Base-by-base conservation (phyloP, 1,139 yeast species). In the Saccharomycopsis hybrid region DNA sequence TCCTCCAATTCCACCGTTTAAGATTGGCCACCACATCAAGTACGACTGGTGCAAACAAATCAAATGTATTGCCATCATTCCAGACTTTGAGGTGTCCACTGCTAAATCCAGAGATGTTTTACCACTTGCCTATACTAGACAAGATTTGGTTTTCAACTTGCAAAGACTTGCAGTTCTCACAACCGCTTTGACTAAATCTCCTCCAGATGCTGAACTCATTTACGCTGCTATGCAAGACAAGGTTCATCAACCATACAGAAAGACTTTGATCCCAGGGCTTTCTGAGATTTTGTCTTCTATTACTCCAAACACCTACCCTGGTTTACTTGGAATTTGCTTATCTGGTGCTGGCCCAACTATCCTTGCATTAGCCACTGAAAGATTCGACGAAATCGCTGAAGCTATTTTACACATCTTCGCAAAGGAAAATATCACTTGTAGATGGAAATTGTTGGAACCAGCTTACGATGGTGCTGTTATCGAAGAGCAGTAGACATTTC, bases 261-360 rank as follows among this genome's bases (percentile, higher is more conserved):
- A 88, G 62, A 82, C 82, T 11, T 75, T 92, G 61, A 87, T 92
- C 53, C 98, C 98, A 2, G 98, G 98, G 0, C 75, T 92, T 53
- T 74, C 83, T 4, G 88, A 86, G 56, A 89, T 92, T 41, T 74
- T 92, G 59, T 71, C 79, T n/a, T 75, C 85, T 13, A 82, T 90
- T 50, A 87, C 94, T 0, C 97, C 97, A 36, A 74, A 77, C 39
- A 72, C 86, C 3, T 86, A 86, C 64, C 83, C 83, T 1, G 97
- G 97, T 2, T 74, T 90, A 44, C 74, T 94, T 57, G 98, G 98
- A 47, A 88, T 92, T 59, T 92, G 98, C 66, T 74, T 92, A 51
- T 85, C 96, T 24, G 98, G 98, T 48, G 98, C 98, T 4, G 98
- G 98, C 1, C 98, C 98, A 50, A 92, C 98, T 25, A 90, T 92